phyloP scores from a whole-genome alignment of 768 basidiomycete species.

The Rhodosporidiobolus sp. region DNA sequence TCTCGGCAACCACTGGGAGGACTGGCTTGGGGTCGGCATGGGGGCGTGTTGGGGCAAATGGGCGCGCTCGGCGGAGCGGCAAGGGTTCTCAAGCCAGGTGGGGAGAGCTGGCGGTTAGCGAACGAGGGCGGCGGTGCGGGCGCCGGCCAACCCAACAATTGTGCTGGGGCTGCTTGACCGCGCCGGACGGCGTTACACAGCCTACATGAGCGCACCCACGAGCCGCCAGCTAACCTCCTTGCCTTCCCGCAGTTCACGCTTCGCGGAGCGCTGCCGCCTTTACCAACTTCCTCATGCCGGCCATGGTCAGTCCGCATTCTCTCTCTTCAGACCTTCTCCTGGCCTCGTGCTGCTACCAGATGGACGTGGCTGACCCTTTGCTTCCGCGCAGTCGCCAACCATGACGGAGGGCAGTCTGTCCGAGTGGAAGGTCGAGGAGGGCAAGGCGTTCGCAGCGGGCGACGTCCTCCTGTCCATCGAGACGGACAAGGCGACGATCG shows the following conservation, averaged over 20 bases:
- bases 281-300: conserved; percentile 82
- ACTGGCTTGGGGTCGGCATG: background rate
- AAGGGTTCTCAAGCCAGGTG: background rate
- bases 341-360: accelerated
- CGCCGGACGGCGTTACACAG: background rate
- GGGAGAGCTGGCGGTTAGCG: too few relatives aligned
- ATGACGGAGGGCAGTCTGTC: conserved; percentile 99
- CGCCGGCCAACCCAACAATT: too few relatives aligned
- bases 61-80: background rate
- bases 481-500: conserved; percentile 91
- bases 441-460: conserved; percentile 79
- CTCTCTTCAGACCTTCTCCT: too few relatives aligned
- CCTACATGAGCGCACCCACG: background rate
- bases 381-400: conserved; percentile 87
- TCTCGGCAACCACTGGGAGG: too few relatives aligned
- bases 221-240: background rate
- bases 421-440: conserved; percentile 96
- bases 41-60: background rate
- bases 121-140: too few relatives aligned
- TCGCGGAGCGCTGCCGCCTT: conserved; percentile 52
- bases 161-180: background rate
- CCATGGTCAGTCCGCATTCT: conserved; percentile 57
- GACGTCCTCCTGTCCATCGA: conserved; percentile 90
- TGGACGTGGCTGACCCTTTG: conserved; percentile 67
- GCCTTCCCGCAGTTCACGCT: conserved; percentile 13